These are phyloP conservation scores for Glomus cerebriforme DNA, from an alignment of 192 early-diverging fungal species.

Conservation along the genomic window DNA sequence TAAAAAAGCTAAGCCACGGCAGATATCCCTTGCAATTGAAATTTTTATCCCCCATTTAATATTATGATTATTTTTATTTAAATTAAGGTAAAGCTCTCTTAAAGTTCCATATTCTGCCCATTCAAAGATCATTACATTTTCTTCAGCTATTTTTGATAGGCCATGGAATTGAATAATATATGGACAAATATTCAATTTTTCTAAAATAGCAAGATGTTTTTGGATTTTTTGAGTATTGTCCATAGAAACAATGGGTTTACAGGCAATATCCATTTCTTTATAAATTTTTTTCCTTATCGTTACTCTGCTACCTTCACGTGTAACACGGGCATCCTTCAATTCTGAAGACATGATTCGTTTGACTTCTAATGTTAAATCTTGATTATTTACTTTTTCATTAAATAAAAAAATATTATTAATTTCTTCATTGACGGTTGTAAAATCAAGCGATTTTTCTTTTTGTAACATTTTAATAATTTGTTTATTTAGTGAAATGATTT, in stretches of 20 bases:
- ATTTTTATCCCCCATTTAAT: neutral
- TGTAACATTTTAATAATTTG: neutral
- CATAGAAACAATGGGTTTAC: neutral
- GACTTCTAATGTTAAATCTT: neutral
- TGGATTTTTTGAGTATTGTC: neutral
- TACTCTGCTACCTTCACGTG: neutral
- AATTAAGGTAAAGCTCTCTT: neutral
- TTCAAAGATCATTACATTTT: conserved; percentile 25
- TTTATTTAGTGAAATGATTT: neutral
- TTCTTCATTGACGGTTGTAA: neutral
- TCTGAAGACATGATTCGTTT: neutral
- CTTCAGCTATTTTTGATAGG: neutral
- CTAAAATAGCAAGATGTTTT: conserved; percentile 20
- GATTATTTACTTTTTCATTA: neutral
- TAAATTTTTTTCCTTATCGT: neutral
- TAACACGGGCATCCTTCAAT: neutral
- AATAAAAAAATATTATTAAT: neutral
- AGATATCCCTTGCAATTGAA: conserved; percentile 5
- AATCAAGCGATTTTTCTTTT: neutral
- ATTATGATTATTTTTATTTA: too few relatives aligned
- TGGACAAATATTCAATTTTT: conserved; percentile 1
- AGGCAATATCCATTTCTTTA: neutral
- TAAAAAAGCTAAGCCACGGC: conserved; percentile 25
- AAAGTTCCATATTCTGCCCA: conserved; percentile 23
- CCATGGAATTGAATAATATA: conserved; percentile 28